Conservation (phyloP, 495 filamentous ascomycete species). For the Podospora pseudocomata region DNA sequence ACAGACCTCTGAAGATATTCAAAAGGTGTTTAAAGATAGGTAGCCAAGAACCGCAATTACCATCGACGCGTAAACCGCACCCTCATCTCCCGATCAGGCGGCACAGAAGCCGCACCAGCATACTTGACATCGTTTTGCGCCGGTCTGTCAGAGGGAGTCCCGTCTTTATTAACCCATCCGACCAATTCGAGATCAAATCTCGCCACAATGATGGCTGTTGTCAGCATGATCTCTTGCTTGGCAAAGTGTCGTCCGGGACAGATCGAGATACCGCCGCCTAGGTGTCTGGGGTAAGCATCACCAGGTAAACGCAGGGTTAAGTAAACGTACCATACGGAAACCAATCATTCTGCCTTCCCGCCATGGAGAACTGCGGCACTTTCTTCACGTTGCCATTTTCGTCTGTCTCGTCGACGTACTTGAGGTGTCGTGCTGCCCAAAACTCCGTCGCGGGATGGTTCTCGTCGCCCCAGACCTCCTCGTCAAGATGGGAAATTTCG, state of each 20-base stretch:
- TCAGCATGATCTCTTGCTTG: conserved; percentile 38
- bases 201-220: conserved; percentile 45
- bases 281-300: not conserved
- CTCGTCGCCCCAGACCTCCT: conserved; percentile 26
- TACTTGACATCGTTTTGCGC: conserved; percentile 20
- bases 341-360: not conserved
- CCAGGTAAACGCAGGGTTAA: not conserved
- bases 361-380: conserved; percentile 5
- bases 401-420: conserved; percentile 7
- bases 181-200: conserved; percentile 50
- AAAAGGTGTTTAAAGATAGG: no score
- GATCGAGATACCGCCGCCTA: conserved; percentile 17
- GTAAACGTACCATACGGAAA: conserved; percentile 11
- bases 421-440: conserved; percentile 35
- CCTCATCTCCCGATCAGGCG: conserved; percentile 32
- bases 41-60: not conserved
- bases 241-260: conserved; percentile 45
- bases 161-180: conserved; percentile 22
- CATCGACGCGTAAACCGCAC: conserved; percentile 24
- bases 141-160: conserved; percentile 20
- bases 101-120: conserved; percentile 15
- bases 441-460: conserved; percentile 35
- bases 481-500: conserved; percentile 26
- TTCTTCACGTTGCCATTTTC: not conserved
- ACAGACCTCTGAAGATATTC: no score